phyloP scores from a whole-genome alignment of 352 stramenopile species.

The Globisporangium cylindrosporum region DNA sequence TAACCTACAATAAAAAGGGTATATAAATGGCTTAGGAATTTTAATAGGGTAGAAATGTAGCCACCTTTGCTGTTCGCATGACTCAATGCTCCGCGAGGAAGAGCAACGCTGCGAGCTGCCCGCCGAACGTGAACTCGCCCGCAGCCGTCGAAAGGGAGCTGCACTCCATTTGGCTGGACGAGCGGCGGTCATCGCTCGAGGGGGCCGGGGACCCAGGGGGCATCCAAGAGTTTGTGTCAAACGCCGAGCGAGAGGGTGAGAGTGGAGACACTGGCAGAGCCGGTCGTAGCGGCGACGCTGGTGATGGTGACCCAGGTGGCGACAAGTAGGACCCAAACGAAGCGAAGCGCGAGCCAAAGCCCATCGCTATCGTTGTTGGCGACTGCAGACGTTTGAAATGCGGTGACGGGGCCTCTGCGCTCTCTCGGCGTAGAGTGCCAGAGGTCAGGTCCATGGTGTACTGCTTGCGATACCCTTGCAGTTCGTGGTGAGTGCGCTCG shows the following conservation, averaged over 20 bases:
- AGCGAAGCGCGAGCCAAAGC: conserved; percentile 30
- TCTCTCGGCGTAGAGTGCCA: conserved; percentile 21
- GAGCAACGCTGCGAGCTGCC: conserved; percentile 40
- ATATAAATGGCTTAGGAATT: too few species aligned
- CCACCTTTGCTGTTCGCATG: too few species aligned
- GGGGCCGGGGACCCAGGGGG: neutral
- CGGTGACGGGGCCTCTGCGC: conserved; percentile 26
- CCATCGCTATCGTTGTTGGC: conserved; percentile 15
- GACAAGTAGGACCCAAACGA: conserved; percentile 27
- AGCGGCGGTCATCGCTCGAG: conserved; percentile 16
- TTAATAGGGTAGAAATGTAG: too few species aligned
- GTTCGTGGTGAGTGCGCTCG: conserved; percentile 35
- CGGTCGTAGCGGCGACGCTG: conserved; percentile 10
- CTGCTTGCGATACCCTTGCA: conserved; percentile 36
- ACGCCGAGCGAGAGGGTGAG: neutral
- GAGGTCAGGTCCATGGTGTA: conserved; percentile 32
- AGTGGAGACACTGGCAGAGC: neutral
- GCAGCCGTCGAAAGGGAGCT: conserved; percentile 24
- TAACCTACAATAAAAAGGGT: too few species aligned
- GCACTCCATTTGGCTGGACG: conserved; percentile 30
- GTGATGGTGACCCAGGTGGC: neutral
- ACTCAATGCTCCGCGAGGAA: conserved; percentile 26
- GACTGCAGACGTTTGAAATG: conserved; percentile 23
- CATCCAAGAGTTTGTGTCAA: neutral
- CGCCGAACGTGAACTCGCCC: conserved; percentile 44